Evolutionary conservation across 2,329 filamentous ascomycete genomes (phyloP), one percentile per base, ranked within the genome.

Genomic region (Dothidotthia symphoricarpi): DNA sequence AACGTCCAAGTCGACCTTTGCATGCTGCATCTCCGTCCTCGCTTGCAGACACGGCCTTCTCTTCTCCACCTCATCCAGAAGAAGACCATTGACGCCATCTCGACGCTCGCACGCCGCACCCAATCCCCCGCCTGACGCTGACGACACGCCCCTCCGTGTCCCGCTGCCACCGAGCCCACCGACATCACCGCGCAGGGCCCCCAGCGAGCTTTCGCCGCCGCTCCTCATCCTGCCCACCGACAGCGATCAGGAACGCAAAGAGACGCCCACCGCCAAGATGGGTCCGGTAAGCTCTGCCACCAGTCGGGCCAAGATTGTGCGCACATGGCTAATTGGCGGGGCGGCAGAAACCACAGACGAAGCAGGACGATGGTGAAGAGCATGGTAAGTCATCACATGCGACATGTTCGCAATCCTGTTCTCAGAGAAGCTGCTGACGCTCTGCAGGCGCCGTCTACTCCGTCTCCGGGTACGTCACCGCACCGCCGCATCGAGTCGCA

Each of bases 361-460:
- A 57, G 49, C 63, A 64, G 39, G 67, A 70, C 47, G 63, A 64
- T 45, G 16, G 37, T 12, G 43, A 44, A 39, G 43, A 49, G 42
- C 71, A 77, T 75, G 83, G 78, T 75, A 67, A 36, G 69, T 55
- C 24, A 38, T 39, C 19, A 22, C 19, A 22, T 22, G 19, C 9
- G 37, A 24, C 24, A 30, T 35, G 7, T 24, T 24, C 14, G n/a
- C n/a, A n/a, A n/a, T n/a, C n/a, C n/a, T n/a, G n/a, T n/a, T n/a
- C n/a, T 9, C 19, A 6, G 13, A 34, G 19, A 16, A 27, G 7
- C 36, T 30, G 43, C 48, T 62, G 33, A 63, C 32, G 5, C 14
- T 27, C 5, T 34, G 4, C 51, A 77, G 75, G 81, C 59, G 71
- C 74, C 47, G 79, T 88, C 71, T 87, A 82, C 73, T 87, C 83